Base-by-base conservation (phyloP, 1,139 yeast species). In the Hemisphaericaspora xylofermentans region DNA sequence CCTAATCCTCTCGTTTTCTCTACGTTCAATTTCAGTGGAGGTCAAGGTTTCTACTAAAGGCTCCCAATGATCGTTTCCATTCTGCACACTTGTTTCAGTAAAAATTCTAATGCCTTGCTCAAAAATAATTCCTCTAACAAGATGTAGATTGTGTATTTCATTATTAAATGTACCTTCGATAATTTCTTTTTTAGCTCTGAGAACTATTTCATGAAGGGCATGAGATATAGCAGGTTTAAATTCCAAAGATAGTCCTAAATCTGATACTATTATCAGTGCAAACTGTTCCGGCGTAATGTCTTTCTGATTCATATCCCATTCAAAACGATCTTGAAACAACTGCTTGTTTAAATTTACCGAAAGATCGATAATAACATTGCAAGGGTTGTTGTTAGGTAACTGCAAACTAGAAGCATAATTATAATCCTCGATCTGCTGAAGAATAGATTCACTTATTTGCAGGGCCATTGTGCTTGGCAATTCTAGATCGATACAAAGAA, bases 1-100 rank as follows among this genome's bases (percentile, higher is more conserved):
- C 62, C 98, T 78, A 51, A 91, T 97, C 56, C 95, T 82, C 63
- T 94, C 98, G 50, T 91, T 88, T 58, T 93, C 98, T 48, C 98
- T 78, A 64, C 87, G 85, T 58, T 91, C 98, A 44, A 93, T 88
- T 64, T 93, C 98, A 76, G 93, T 91, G 37, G 88, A 93, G 1
- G 95, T 82, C 46, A 93, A 72, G 7, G 80, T 78, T 61, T 91
- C 98, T 3, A 93, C 84, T 28, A 82, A 75, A 10, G 99, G 98
- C 40, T 86, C 84, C 95, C 97, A 93, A 28, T 80, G 85, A 38
- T 83, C 88, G 34, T 69, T 72, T 1, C 77, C 77, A 49, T 69
- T 71, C 45, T 63, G 72, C 8, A 66, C 57, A 50, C 77, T 71
- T 26, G 65, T 63, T 51, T 72, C 78, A 1, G 76, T 72, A 4